Conservation (phyloP, 78 protist species). For the Acrasis kona region DNA sequence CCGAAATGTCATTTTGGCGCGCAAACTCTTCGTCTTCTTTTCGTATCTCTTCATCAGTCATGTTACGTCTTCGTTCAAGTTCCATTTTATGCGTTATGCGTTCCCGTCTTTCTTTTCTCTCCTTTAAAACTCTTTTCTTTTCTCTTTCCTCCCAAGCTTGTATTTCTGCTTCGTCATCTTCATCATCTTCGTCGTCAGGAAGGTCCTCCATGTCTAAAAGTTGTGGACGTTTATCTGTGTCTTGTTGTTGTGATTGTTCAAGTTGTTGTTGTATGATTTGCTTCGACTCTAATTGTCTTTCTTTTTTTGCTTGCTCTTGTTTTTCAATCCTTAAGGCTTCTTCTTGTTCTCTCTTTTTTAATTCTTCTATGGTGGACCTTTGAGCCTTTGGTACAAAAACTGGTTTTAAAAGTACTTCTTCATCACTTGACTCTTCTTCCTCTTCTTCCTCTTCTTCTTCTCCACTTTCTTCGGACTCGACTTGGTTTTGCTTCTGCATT, state of each 20-base stretch:
- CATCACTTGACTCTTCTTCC: not conserved
- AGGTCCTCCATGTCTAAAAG: not conserved
- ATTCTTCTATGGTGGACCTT: not conserved
- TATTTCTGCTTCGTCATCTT: not conserved
- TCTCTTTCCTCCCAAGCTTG: slow-evolving; percentile 17
- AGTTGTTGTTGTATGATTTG: not conserved
- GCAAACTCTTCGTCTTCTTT: not conserved
- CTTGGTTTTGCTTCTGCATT: too few species aligned
- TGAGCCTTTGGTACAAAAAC: not conserved
- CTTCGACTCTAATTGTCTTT: not conserved
- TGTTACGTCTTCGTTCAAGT: slow-evolving; percentile 9
- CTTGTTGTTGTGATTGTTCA: not conserved
- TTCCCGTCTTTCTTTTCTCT: not conserved
- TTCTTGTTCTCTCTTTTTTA: not conserved
- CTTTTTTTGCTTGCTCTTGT: not conserved
- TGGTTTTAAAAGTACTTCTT: not conserved
- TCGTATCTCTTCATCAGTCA: slow-evolving; percentile 6
- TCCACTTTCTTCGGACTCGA: too few species aligned
- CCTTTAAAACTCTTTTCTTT: not conserved
- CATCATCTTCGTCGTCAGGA: slow-evolving; percentile 6
- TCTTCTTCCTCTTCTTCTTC: not conserved
- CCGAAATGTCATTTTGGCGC: too few species aligned
- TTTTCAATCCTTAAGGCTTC: too few species aligned
- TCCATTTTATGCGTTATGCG: not conserved
- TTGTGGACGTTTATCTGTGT: not conserved